These are phyloP conservation scores for Alternaria consortialis DNA, from an alignment of 2,329 filamentous ascomycete species.

Conservation along the genomic window DNA sequence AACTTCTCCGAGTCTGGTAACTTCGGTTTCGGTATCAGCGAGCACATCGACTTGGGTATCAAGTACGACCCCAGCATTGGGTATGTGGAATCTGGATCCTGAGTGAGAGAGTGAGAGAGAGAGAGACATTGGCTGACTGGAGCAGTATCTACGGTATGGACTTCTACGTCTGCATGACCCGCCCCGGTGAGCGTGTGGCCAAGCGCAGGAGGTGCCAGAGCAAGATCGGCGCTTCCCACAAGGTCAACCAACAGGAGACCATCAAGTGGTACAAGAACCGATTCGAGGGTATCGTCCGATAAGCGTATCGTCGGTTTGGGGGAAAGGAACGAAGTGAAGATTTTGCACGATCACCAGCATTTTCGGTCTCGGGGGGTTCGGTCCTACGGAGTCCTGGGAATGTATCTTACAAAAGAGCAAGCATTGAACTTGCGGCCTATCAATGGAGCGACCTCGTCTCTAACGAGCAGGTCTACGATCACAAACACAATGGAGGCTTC, in stretches of 20 bases:
- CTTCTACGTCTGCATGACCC: conserved; percentile 99
- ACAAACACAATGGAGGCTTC: conserved; percentile 66
- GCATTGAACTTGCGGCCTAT: conserved; percentile 56
- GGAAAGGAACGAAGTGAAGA: conserved; percentile 40
- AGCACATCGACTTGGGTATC: conserved; percentile 99
- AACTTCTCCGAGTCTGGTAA: conserved; percentile 98
- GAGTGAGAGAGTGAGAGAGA: not conserved
- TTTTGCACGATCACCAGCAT: conserved; percentile 50
- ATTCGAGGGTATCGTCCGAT: conserved; percentile 99
- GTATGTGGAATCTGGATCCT: conserved; percentile 33
- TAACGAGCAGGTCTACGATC: conserved; percentile 50
- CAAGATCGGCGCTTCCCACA: conserved; percentile 86
- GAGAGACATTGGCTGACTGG: conserved; percentile 32
- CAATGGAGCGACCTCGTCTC: conserved; percentile 54
- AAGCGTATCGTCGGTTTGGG: conserved; percentile 61
- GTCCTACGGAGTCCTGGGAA: conserved; percentile 50
- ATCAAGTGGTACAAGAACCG: conserved; percentile 97
- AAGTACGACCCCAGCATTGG: conserved; percentile 65
- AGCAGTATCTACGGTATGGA: conserved; percentile 77
- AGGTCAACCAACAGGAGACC: conserved; percentile 93
- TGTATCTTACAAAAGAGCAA: conserved; percentile 55
- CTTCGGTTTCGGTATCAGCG: conserved; percentile 99
- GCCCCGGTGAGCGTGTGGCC: conserved; percentile 96
- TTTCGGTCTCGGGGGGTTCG: conserved; percentile 50
- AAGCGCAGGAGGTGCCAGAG: conserved; percentile 91